Evolutionary conservation across 768 basidiomycete species (phyloP).

Genomic region (Obba rivulosa): DNA sequence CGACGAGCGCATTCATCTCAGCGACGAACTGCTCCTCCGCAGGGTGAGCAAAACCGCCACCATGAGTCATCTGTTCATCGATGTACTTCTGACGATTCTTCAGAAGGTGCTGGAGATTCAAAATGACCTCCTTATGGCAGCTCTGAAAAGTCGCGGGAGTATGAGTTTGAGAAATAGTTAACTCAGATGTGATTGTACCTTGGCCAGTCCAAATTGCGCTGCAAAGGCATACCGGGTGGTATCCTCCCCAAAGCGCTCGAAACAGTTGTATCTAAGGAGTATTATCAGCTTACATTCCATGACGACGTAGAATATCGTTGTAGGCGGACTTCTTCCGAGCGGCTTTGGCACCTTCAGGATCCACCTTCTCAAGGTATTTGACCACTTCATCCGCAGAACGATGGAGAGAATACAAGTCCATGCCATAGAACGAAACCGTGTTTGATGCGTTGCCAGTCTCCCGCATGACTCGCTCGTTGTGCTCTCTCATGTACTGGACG

Average conservation of each 20-base stretch:
- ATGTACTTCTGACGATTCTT: slow-evolving; percentile 17
- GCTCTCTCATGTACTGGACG: slow-evolving; percentile 17
- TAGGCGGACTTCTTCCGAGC: slow-evolving; percentile 21
- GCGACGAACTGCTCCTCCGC: slow-evolving; percentile 23
- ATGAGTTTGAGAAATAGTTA: not conserved
- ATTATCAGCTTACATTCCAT: not conserved
- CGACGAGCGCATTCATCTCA: slow-evolving; percentile 26
- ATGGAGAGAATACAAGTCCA: slow-evolving; percentile 25
- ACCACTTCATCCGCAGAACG: slow-evolving; percentile 21
- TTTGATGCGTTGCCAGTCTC: slow-evolving; percentile 9
- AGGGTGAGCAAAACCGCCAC: slow-evolving; percentile 8
- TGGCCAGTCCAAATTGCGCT: slow-evolving; percentile 18
- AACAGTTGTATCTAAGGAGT: slow-evolving; percentile 18
- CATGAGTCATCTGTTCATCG: slow-evolving; percentile 10
- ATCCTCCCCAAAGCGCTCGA: slow-evolving; percentile 22
- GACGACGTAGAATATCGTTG: not conserved
- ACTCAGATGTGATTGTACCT: slow-evolving; percentile 5
- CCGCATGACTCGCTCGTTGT: slow-evolving; percentile 14
- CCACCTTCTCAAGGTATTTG: slow-evolving; percentile 21
- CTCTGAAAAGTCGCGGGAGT: slow-evolving; percentile 5
- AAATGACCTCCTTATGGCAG: slow-evolving; percentile 23
- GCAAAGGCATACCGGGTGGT: slow-evolving; percentile 18
- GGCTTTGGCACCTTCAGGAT: slow-evolving; percentile 19
- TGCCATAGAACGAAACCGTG: slow-evolving; percentile 22
- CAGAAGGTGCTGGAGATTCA: slow-evolving; percentile 16